Evolutionary conservation across 257 asterid genomes (phyloP), one percentile per base, ranked within the genome.

Genomic region (Petunia axillaris): DNA sequence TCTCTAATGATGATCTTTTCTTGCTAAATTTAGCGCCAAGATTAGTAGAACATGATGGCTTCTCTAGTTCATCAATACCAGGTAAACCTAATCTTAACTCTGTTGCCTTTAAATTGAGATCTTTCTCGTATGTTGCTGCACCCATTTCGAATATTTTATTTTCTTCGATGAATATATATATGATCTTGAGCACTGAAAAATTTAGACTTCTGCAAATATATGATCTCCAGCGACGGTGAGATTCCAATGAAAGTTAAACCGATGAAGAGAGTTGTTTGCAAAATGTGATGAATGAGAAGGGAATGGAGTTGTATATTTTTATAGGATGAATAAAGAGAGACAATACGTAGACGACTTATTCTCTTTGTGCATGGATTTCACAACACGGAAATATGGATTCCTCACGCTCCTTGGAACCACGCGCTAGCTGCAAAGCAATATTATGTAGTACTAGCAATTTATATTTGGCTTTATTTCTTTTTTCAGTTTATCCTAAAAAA

Each of bases 21-120:
- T 88, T 90, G 48, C 25, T 84, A 54, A 25, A 59, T 80, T 76
- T 88, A 3, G 8, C n/a, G 1, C 54, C n/a, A 2, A 75, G 64
- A 36, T 76, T 80, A 1, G 82, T 15, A 52, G 86, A 55, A 4
- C 81, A 50, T 2, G 84, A 54, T 15, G 86, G 86, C 16, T 87
- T 80, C 82, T 85, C 90, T 11, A 80, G 43, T 74, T 85, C 88
- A 6, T 81, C 82, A 57, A 86, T 85, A 54, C 99, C 99, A 5
- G 98, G 98, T 14, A 95, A 58, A 0, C 94, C 98, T 62, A 95
- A 77, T 84, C 90, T 90, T 41, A 94, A 84, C 76, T 94, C 97
- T 5, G 97, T 94, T 35, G 90, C 95, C 82, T 88, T 86, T 6
- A 91, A 87, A 81, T 92, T 92, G 57, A 91, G 83, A 80, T 89